phyloP scores from a whole-genome alignment of 2,329 filamentous ascomycete species.

The Penicillium sp. region DNA sequence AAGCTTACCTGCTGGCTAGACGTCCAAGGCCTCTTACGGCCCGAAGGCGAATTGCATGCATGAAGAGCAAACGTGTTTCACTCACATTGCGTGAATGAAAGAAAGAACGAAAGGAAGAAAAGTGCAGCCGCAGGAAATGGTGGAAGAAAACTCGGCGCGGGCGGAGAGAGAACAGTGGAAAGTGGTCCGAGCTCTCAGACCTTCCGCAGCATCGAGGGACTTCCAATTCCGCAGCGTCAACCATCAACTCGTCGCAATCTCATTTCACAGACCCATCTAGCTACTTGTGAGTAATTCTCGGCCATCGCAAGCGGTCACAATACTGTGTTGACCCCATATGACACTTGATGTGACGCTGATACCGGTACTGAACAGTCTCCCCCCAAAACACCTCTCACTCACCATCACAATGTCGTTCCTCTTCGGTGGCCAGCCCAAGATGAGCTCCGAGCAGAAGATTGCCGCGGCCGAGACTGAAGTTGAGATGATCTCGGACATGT shows the following conservation, averaged over 20 bases:
- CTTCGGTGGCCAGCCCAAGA: conserved; percentile 68
- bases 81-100: conserved; percentile 21
- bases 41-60: conserved; percentile 37
- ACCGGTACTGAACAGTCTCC: background rate
- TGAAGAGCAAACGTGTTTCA: conserved; percentile 18
- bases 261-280: background rate
- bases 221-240: conserved; percentile 9
- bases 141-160: conserved; percentile 16
- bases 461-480: conserved; percentile 93
- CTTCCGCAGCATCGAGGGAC: conserved; percentile 5
- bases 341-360: too few species aligned
- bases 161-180: conserved; percentile 7
- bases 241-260: conserved; percentile 8
- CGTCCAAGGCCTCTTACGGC: conserved; percentile 27
- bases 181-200: conserved; percentile 26
- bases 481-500: conserved; percentile 96
- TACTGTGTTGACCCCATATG: too few species aligned
- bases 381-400: conserved; percentile 5
- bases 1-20: conserved; percentile 32
- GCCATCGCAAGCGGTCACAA: too few species aligned
- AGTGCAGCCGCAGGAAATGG: conserved; percentile 3
- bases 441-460: conserved; percentile 94
- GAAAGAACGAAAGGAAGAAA: conserved; percentile 11
- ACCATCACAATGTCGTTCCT: conserved; percentile 62
- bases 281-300: background rate